A percentile compares a stretch with the other conserved stretches of the same genome.
phyloP scores from a whole-genome alignment of 139 green algal species.

The Micractinium conductrix region DNA sequence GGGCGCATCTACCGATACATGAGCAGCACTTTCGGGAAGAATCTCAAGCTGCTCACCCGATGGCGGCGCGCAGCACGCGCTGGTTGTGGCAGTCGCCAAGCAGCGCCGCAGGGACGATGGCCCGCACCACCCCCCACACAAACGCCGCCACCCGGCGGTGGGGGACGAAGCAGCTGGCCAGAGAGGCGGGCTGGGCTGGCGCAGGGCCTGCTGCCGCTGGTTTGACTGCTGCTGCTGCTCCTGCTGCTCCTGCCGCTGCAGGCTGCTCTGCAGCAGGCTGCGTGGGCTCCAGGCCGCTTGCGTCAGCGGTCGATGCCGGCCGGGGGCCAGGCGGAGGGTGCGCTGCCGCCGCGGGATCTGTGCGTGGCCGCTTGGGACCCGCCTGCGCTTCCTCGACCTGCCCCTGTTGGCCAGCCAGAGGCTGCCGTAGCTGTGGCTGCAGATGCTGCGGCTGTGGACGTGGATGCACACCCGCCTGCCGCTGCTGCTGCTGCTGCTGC shows the following conservation, averaged over 20 bases:
- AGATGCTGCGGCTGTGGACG: background rate
- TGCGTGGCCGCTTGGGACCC: background rate
- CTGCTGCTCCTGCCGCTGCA: conserved; percentile 13
- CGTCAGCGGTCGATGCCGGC: background rate
- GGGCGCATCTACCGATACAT: no score
- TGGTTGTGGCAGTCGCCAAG: conserved; percentile 62
- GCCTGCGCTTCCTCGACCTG: background rate
- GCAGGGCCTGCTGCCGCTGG: no score
- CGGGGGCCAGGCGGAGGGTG: background rate
- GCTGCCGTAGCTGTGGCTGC: background rate
- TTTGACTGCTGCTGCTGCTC: conserved; percentile 11
- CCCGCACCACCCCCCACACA: conserved; percentile 70
- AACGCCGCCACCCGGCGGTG: conserved; percentile 64
- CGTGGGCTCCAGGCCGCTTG: background rate
- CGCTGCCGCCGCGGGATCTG: background rate
- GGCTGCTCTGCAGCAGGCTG: background rate
- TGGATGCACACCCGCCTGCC: background rate
- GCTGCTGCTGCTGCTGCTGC: background rate
- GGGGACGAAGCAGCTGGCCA: conserved; percentile 56
- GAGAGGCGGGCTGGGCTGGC: background rate
- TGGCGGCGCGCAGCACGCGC: conserved; percentile 40
- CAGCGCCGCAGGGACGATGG: conserved; percentile 63
- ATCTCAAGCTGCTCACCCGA: conserved; percentile 25
- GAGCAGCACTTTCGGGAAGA: background rate
- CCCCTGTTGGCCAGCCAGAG: no score